Evolutionary conservation across 345 rosid species (phyloP).

Genomic region (Physaria fendleri): DNA sequence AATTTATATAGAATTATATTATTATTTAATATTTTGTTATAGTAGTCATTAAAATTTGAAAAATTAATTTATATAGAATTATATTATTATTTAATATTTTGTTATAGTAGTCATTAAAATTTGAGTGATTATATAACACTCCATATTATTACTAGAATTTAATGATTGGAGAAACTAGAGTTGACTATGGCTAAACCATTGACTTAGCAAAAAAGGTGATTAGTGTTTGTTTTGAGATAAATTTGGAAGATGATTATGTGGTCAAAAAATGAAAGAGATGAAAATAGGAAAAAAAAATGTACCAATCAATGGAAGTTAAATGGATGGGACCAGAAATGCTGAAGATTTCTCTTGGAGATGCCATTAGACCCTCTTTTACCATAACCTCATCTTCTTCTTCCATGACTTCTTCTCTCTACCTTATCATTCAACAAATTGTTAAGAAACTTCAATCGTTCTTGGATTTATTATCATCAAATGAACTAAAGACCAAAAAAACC

Average conservation of each 20-base stretch:
- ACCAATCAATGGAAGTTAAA: constrained; percentile 57
- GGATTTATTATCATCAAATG: not conserved
- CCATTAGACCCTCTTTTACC: constrained; percentile 31
- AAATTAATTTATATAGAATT: no score
- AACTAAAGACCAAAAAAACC: no score
- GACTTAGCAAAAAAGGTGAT: not conserved
- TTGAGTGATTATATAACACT: no score
- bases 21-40: no score
- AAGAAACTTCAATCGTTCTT: not conserved
- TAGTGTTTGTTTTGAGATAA: not conserved
- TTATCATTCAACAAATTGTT: not conserved
- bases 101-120: no score
- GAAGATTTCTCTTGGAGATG: constrained; percentile 39
- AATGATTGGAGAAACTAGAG: not conserved
- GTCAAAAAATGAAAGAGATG: not conserved
- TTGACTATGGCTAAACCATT: constrained; percentile 13
- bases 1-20: no score
- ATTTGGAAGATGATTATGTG: constrained; percentile 13
- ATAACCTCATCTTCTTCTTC: constrained; percentile 23
- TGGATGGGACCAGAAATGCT: constrained; percentile 54
- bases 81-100: no score
- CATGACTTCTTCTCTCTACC: constrained; percentile 12
- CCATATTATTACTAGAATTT: no score
- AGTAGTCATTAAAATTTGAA: no score
- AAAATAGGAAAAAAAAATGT: not conserved